Base-by-base conservation (phyloP, 148 eudicot species). In the Beta vulgaris region DNA sequence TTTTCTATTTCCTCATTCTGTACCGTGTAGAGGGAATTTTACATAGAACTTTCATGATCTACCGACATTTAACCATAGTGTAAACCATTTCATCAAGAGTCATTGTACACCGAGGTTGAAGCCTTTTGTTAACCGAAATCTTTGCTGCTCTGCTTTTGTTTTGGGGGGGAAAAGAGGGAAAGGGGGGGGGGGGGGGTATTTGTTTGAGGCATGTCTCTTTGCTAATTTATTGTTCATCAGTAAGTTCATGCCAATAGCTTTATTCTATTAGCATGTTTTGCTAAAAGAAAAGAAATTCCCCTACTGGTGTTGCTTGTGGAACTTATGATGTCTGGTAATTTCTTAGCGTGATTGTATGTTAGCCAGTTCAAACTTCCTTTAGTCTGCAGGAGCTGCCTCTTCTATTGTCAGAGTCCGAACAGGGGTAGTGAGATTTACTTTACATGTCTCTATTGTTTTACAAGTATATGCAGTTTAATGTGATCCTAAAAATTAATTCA, bases 351-450 rank as follows among this genome's bases (percentile, higher is more conserved):
- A 25, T 59, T 23, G 2, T 9, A 12, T 59, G 29, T 29, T 37
- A 35, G 74, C 26, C 37, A 29, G 14, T 78, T 67, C 73, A 84
- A 70, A 58, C 58, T 71, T 73, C 48, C 54, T 78, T 81, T 82
- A 92, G 97, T 83, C 93, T 86, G 98, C 96, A 68, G 96, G 98
- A 67, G 91, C 96, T 76, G 96, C 96, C 73, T 89, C 98, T 76
- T 93, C 96, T 79, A 81, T 90, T 26, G 84, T 93, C 72, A 85
- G 96, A 73, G 98, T 93, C 58, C 98, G 96, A 19, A 93, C 98
- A 7, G 98, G 90, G 90, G 96, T 91, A 73, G 35, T 46, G 57
- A 72, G 42, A 19, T 73, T 68, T 51, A 23, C 53, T 79, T 71
- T 61, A 40, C 35, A 26, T 46, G 46, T 71, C n/a, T 59, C 29